phyloP scores from a whole-genome alignment of 805 yeast genomes.

The Dipodascus geniculatus region DNA sequence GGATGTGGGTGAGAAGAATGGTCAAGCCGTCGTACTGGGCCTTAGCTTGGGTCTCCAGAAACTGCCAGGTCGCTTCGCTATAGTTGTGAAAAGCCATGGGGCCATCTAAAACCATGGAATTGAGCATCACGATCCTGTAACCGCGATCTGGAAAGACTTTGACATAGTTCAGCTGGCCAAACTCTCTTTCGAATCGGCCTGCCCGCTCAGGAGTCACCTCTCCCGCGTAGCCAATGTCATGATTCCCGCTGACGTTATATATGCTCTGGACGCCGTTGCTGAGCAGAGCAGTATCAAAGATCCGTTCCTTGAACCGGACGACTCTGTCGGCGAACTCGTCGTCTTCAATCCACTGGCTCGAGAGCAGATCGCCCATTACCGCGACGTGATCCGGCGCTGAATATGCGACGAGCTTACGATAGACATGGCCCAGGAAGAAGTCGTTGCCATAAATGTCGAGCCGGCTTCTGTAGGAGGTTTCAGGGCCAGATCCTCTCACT shows the following conservation, averaged over 20 bases:
- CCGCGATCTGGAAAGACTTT: constrained; percentile 43
- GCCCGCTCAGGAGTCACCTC: constrained; percentile 89
- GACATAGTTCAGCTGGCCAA: constrained; percentile 80
- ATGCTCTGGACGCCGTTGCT: constrained; percentile 25
- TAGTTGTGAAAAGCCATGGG: constrained; percentile 74
- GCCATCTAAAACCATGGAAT: constrained; percentile 77
- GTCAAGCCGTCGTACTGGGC: constrained; percentile 61
- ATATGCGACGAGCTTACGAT: constrained; percentile 47
- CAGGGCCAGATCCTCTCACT: constrained; percentile 75
- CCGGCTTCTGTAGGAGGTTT: constrained; percentile 55
- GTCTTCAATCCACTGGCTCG: constrained; percentile 91
- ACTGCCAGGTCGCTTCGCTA: constrained; percentile 56
- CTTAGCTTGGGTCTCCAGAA: constrained; percentile 47
- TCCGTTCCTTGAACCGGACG: constrained; percentile 35
- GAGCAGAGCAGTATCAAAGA: constrained; percentile 17
- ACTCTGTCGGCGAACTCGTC: constrained; percentile 77
- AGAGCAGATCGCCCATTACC: constrained; percentile 85
- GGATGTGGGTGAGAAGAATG: constrained; percentile 76
- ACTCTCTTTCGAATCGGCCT: constrained; percentile 59
- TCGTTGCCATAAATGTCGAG: constrained; percentile 88
- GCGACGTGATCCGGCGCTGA: constrained; percentile 70
- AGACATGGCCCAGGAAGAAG: constrained; percentile 76
- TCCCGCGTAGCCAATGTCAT: constrained; percentile 91
- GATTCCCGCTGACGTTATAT: constrained; percentile 85
- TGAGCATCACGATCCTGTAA: constrained; percentile 81